These are phyloP conservation scores for Canna indica DNA, from an alignment of 176 grass and related monocot genomes.

Conservation along the genomic window DNA sequence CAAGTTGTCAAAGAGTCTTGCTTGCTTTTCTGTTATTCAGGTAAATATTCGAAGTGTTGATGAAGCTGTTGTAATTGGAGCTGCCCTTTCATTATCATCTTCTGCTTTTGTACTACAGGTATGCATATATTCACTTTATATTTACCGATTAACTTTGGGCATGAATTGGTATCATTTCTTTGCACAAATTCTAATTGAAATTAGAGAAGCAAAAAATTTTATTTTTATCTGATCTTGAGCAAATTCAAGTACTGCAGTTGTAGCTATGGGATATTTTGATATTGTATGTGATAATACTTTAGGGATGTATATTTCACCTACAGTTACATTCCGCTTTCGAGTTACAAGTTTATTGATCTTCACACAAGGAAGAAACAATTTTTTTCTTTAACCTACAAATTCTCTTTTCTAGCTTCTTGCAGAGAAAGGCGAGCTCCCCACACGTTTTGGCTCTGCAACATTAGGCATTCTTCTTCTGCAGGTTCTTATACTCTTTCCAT, in stretches of 20 bases:
- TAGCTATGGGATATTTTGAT: background rate
- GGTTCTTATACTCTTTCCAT: slow-evolving; percentile 33
- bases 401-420: slow-evolving; percentile 73
- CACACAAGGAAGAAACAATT: background rate
- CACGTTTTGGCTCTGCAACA: slow-evolving; percentile 97
- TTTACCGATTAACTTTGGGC: background rate
- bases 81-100: slow-evolving; percentile 94
- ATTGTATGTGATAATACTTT: background rate
- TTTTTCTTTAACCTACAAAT: background rate
- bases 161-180: background rate
- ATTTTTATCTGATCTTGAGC: background rate
- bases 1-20: background rate
- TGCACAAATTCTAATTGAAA: background rate
- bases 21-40: slow-evolving; percentile 30
- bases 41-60: slow-evolving; percentile 96
- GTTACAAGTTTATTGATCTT: too few species aligned
- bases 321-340: too few species aligned
- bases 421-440: slow-evolving; percentile 93
- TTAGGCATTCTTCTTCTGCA: slow-evolving; percentile 93
- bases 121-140: slow-evolving; percentile 12
- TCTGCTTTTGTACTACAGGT: slow-evolving; percentile 99
- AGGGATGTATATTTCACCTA: background rate
- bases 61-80: slow-evolving; percentile 95
- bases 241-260: background rate
- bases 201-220: background rate